Evolutionary conservation across 192 early-diverging fungal genomes (phyloP), one percentile per base, ranked within the genome.

Genomic region (Coemansia sp.): DNA sequence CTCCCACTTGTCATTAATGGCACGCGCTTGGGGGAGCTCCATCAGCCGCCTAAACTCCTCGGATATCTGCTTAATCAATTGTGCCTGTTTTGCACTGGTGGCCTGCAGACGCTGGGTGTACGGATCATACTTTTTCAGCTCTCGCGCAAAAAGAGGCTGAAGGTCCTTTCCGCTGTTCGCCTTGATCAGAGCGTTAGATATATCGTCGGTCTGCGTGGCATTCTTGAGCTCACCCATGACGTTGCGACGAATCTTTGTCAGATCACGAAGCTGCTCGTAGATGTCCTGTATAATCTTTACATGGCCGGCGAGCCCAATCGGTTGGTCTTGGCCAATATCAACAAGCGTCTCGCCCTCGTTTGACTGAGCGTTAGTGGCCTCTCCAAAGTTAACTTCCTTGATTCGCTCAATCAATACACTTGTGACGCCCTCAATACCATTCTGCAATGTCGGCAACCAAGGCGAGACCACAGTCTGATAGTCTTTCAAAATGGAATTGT

Each of bases 111-210:
- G 84, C 55, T 90, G 86, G 52, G 90, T 87, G 65, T 93, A 84
- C 18, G 88, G 90, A 36, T 91, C 86, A 72, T 91, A 99, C 76
- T 99, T 99, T 69, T 90, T 90, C 46, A 99, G 83, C 78, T 99
- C 95, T 57, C 88, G 85, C 8, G 90, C 86, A 87, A 99, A 98
- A 22, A 99, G 76, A 61, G 95, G 89, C 76, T 98, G 95, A 43
- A 92, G 87, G 63, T 91, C 90, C 64, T 93, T 90, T 16, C 87
- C 86, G 21, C 90, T 92, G 6, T 72, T 64, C 19, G 69, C 45
- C 66, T 78, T 83, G 57, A 78, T 64, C 16, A 83, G 67, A 32
- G 57, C n/a, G 37, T 63, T 59, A 9, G 75, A 74, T 49, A 98
- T 98, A 65, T 99, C 95, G 78, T 99, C 97, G 61, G 93, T 81